phyloP scores from a whole-genome alignment of 345 rosid species.

The Heritiera littoralis region DNA sequence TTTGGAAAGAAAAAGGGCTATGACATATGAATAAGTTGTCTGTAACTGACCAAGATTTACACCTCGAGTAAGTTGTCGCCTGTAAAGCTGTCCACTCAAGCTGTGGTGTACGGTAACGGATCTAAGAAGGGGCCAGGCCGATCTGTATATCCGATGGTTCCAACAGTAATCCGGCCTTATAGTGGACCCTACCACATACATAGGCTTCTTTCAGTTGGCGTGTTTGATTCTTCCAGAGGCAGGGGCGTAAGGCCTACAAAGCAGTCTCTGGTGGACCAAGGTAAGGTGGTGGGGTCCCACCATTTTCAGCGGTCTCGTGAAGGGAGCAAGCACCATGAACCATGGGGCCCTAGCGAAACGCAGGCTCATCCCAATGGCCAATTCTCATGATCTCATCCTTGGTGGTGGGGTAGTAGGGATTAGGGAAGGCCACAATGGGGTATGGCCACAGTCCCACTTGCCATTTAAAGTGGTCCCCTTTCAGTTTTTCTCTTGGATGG shows the following conservation, averaged over 20 bases:
- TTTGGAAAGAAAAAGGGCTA: background rate
- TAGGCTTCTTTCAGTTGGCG: background rate
- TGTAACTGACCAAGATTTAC: background rate
- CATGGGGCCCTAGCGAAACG: background rate
- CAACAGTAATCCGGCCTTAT: conserved; percentile 11
- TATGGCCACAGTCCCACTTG: conserved; percentile 34
- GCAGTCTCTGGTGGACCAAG: conserved; percentile 20
- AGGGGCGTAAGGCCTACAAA: background rate
- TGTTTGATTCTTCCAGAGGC: conserved; percentile 19
- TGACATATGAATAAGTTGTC: background rate
- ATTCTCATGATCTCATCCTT: no score
- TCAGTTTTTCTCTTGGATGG: background rate
- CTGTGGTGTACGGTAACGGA: conserved; percentile 14
- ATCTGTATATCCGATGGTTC: conserved; percentile 19
- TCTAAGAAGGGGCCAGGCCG: background rate
- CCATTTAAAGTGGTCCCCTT: conserved; percentile 23
- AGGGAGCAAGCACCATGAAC: conserved; percentile 7
- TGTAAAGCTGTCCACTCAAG: background rate
- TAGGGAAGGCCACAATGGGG: conserved; percentile 14
- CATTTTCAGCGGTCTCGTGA: conserved; percentile 19
- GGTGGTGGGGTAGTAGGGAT: background rate
- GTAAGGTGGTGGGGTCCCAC: conserved; percentile 32
- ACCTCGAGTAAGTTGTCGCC: conserved; percentile 3
- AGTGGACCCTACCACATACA: conserved; percentile 22
- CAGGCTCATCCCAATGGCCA: background rate